phyloP scores from a whole-genome alignment of 495 filamentous ascomycete species.

The Penicillium paxilli region DNA sequence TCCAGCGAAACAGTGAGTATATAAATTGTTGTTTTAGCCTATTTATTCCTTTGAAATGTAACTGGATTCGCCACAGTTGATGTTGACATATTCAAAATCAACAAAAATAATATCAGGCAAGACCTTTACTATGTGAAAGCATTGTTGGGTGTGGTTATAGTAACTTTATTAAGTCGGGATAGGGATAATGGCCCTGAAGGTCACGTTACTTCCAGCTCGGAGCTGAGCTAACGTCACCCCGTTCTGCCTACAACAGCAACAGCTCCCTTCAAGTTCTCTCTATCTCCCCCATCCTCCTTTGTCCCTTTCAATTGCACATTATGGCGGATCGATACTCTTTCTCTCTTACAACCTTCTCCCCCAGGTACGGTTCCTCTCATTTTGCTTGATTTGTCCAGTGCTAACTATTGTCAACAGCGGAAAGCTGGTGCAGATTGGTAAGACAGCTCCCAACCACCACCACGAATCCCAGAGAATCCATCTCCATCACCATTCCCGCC shows the following conservation, averaged over 20 bases:
- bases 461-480: not conserved
- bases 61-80: no score
- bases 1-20: no score
- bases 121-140: no score
- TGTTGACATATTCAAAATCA: no score
- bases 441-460: constrained; percentile 5
- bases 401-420: constrained; percentile 58
- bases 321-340: constrained; percentile 99
- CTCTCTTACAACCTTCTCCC: constrained; percentile 98
- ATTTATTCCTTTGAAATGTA: no score
- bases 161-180: not conserved
- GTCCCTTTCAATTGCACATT: constrained; percentile 13
- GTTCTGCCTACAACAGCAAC: constrained; percentile 26
- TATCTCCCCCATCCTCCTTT: constrained; percentile 2
- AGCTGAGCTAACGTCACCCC: constrained; percentile 1
- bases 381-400: constrained; percentile 43
- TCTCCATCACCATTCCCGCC: not conserved
- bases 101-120: no score
- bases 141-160: no score
- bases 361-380: constrained; percentile 68
- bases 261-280: constrained; percentile 12
- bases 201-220: not conserved
- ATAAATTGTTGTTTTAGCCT: no score
- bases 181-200: not conserved
- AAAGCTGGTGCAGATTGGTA: constrained; percentile 80